Conservation (phyloP, 2,329 filamentous ascomycete species). For the Alternaria sp. region DNA sequence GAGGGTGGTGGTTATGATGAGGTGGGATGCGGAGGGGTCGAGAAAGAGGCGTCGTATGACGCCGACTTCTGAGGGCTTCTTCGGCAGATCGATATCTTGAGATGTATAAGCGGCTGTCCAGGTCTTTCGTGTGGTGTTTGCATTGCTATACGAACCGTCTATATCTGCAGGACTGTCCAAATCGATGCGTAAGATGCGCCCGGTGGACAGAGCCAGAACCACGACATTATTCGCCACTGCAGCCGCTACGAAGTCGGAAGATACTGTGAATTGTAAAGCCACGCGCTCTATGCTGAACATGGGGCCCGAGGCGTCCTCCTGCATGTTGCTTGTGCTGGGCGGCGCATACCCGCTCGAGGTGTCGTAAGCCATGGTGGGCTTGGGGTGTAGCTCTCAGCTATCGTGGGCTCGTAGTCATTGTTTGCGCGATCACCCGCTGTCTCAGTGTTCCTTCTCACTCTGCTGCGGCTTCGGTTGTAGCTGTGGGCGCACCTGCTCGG, state of each 20-base stretch:
- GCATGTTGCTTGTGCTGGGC: slow-evolving; percentile 67
- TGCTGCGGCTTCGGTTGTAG: slow-evolving; percentile 3
- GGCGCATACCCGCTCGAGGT: slow-evolving; percentile 74
- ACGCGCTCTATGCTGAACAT: slow-evolving; percentile 96
- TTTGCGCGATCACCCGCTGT: slow-evolving; percentile 13
- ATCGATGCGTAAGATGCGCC: slow-evolving; percentile 91
- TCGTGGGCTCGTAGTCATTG: slow-evolving; percentile 19
- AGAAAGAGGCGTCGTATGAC: slow-evolving; percentile 96
- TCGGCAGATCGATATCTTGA: slow-evolving; percentile 93
- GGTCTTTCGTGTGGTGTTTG: not conserved
- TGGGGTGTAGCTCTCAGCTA: slow-evolving; percentile 15
- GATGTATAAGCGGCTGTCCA: slow-evolving; percentile 14
- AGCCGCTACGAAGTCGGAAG: slow-evolving; percentile 93
- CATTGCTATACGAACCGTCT: slow-evolving; percentile 59
- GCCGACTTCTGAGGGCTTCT: slow-evolving; percentile 87
- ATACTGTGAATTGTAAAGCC: slow-evolving; percentile 90
- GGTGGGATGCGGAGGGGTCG: slow-evolving; percentile 92
- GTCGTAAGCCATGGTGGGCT: slow-evolving; percentile 69
- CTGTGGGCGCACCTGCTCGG: slow-evolving; percentile 1
- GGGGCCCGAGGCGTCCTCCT: slow-evolving; percentile 69
- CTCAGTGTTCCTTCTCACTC: not conserved
- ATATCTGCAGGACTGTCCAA: slow-evolving; percentile 93
- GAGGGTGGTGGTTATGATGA: slow-evolving; percentile 87
- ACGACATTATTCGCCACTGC: slow-evolving; percentile 98
- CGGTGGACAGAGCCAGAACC: slow-evolving; percentile 87